These are phyloP conservation scores for Botrytis pseudocinerea DNA, from an alignment of 2,329 filamentous ascomycete genomes.

Conservation along the genomic window DNA sequence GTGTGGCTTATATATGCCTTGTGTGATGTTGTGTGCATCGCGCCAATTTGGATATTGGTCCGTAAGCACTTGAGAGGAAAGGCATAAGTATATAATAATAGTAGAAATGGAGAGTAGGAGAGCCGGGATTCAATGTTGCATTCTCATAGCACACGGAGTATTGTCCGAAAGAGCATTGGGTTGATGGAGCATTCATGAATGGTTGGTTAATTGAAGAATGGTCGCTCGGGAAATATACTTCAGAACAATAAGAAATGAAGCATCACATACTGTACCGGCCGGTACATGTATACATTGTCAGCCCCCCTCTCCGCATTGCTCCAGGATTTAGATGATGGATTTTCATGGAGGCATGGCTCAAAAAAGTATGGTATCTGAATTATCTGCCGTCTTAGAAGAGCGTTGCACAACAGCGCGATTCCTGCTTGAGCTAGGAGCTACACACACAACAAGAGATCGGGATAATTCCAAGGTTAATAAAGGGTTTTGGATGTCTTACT, in stretches of 20 bases:
- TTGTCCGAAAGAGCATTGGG: not conserved
- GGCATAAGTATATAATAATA: not conserved
- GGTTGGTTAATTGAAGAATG: constrained; percentile 11
- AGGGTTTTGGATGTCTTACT: constrained; percentile 14
- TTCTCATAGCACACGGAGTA: not conserved
- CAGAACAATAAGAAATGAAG: not conserved
- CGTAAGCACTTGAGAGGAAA: constrained; percentile 9
- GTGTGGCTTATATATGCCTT: constrained; percentile 13
- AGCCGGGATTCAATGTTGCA: not conserved
- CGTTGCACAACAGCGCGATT: constrained; percentile 9
- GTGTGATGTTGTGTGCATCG: constrained; percentile 4
- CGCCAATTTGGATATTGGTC: constrained; percentile 6
- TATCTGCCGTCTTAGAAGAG: constrained; percentile 17
- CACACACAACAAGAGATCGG: not conserved
- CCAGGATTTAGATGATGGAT: constrained; percentile 8
- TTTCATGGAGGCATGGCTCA: not conserved
- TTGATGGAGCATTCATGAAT: not conserved
- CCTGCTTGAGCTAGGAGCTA: constrained; percentile 1
- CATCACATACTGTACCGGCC: not conserved
- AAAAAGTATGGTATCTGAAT: constrained; percentile 4
- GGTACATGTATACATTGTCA: not conserved
- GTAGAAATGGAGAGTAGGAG: too few species aligned
- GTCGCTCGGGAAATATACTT: constrained; percentile 10
- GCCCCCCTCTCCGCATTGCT: constrained; percentile 19
- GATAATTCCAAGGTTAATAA: not conserved